A percentile compares a stretch with the other conserved stretches of the same genome.
Evolutionary conservation across 2,329 filamentous ascomycete genomes (phyloP).

Genomic region (Trichoderma cornu-damae): DNA sequence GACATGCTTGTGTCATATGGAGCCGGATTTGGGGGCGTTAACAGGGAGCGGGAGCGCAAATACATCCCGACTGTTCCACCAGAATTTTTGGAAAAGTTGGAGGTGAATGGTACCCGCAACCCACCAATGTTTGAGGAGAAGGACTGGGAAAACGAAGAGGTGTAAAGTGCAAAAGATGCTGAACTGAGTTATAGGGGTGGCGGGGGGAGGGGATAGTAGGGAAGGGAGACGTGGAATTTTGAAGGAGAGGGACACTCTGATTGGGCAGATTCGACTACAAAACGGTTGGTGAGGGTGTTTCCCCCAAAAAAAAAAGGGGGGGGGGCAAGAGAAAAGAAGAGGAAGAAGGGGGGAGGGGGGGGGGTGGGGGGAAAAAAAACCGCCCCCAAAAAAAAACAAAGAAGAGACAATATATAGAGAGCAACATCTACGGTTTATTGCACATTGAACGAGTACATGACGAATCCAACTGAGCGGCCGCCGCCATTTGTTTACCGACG

Average conservation of each 20-base stretch:
- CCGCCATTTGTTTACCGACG: neutral
- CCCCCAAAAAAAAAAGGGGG: neutral
- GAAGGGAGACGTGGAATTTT: neutral
- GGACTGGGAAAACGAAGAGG: constrained; percentile 64
- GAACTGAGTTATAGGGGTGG: neutral
- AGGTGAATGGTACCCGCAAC: constrained; percentile 51
- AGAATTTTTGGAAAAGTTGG: constrained; percentile 86
- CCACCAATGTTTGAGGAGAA: constrained; percentile 57
- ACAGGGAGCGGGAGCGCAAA: constrained; percentile 85
- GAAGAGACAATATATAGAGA: constrained; percentile 5
- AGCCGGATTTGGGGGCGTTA: constrained; percentile 87
- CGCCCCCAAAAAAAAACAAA: neutral
- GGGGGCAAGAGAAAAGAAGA: too few species aligned
- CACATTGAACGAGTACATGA: constrained; percentile 13
- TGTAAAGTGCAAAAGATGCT: constrained; percentile 28
- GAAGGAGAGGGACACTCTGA: neutral
- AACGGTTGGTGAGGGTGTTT: neutral
- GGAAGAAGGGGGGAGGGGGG: too few species aligned
- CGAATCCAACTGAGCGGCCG: constrained; percentile 6
- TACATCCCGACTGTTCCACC: constrained; percentile 94
- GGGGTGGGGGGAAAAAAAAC: too few species aligned
- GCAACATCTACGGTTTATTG: constrained; percentile 16
- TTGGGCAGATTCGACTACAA: neutral
- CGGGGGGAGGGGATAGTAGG: neutral
- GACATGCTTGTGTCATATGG: constrained; percentile 97